Conservation (phyloP, 345 rosid genomes). For the Citrus cavaleriei region DNA sequence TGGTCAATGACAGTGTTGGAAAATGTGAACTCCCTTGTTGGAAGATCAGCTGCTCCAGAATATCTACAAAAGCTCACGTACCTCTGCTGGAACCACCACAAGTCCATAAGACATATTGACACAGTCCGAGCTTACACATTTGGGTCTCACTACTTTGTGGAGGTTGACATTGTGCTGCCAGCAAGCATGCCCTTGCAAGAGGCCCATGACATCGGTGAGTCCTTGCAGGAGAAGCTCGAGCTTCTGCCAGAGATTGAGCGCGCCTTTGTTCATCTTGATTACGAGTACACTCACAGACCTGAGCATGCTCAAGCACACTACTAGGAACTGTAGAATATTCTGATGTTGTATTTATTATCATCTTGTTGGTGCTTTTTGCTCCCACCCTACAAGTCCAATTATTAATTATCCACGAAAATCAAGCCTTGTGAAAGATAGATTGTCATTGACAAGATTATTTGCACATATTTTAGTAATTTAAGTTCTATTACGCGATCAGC, state of each 20-base stretch:
- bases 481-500: not conserved
- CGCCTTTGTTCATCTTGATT: constrained; percentile 97
- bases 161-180: constrained; percentile 93
- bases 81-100: constrained; percentile 97
- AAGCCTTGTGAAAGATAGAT: not conserved
- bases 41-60: constrained; percentile 85
- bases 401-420: not conserved
- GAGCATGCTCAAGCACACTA: constrained; percentile 74
- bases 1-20: constrained; percentile 98
- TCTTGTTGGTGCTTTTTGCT: constrained; percentile 10
- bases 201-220: constrained; percentile 94
- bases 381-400: not conserved
- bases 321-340: constrained; percentile 9
- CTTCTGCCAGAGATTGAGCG: constrained; percentile 83
- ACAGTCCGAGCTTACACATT: constrained; percentile 98
- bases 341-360: not conserved
- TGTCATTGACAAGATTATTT: not conserved
- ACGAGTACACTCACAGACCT: constrained; percentile 89
- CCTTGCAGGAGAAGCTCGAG: constrained; percentile 91
- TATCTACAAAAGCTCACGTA: constrained; percentile 88
- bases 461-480: not conserved
- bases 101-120: constrained; percentile 80
- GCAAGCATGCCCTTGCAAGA: constrained; percentile 81
- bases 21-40: constrained; percentile 88
- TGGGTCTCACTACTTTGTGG: constrained; percentile 96